Conservation (phyloP, 2,329 filamentous ascomycete genomes). For the Alternaria tenuissima region DNA sequence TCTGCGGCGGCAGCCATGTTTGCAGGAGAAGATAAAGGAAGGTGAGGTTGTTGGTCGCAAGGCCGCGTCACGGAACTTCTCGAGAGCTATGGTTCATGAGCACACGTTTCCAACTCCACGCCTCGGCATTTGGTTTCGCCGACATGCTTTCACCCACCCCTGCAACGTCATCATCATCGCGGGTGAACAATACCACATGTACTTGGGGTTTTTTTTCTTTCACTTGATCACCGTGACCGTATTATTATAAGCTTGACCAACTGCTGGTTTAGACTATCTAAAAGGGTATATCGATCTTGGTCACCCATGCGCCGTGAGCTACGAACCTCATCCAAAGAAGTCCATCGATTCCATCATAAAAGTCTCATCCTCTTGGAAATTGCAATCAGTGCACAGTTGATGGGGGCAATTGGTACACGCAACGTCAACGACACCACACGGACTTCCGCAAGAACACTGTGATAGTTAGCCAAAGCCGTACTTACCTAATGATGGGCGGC, state of each 20-base stretch:
- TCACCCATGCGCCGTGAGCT: not conserved
- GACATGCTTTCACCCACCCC: slow-evolving; percentile 11
- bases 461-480: slow-evolving; percentile 4
- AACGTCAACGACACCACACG: slow-evolving; percentile 1
- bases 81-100: slow-evolving; percentile 33
- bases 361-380: not conserved
- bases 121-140: slow-evolving; percentile 35
- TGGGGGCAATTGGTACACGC: slow-evolving; percentile 19
- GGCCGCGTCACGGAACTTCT: slow-evolving; percentile 49
- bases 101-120: slow-evolving; percentile 39
- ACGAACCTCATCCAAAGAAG: not conserved
- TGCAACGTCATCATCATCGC: slow-evolving; percentile 10
- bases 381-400: slow-evolving; percentile 7
- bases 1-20: slow-evolving; percentile 51
- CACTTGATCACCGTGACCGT: not conserved
- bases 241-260: not conserved
- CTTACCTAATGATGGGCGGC: not conserved
- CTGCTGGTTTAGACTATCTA: not conserved
- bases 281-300: not conserved
- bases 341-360: slow-evolving; percentile 5
- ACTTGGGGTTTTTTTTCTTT: not conserved
- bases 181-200: not conserved
- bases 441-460: slow-evolving; percentile 13
- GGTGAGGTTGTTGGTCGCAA: slow-evolving; percentile 35
- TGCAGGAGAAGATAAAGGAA: slow-evolving; percentile 28